A percentile compares a stretch with the other conserved stretches of the same genome.
phyloP scores from a whole-genome alignment of 1,284 basidiomycete species.

The Uromyces viciae-fabae region DNA sequence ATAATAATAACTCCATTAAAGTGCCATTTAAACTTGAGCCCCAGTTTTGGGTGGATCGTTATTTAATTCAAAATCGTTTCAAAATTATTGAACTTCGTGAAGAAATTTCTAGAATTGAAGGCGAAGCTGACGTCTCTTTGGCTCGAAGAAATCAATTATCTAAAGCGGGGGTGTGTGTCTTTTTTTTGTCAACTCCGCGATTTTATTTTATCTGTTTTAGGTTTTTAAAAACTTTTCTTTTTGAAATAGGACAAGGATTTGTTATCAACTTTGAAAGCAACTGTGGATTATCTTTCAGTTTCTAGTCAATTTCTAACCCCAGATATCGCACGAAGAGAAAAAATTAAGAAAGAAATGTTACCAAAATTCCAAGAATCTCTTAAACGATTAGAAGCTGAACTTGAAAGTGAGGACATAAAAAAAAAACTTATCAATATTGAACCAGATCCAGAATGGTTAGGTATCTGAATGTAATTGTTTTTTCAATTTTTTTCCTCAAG shows the following conservation, averaged over 20 bases:
- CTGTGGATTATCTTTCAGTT: conserved; percentile 35
- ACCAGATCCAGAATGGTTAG: not conserved
- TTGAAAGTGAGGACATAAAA: conserved; percentile 9
- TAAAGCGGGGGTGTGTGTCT: conserved; percentile 19
- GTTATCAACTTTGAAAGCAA: conserved; percentile 32
- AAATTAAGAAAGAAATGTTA: conserved; percentile 24
- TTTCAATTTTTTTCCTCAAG: conserved; percentile 2
- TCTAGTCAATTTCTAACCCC: conserved; percentile 17
- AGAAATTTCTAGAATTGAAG: conserved; percentile 43
- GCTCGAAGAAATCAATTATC: conserved; percentile 35
- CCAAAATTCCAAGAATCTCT: conserved; percentile 25
- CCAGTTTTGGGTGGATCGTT: conserved; percentile 41
- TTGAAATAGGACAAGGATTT: conserved; percentile 42
- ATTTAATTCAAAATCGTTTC: conserved; percentile 23
- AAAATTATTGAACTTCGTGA: conserved; percentile 27
- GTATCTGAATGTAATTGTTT: not conserved
- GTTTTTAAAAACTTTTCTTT: not conserved
- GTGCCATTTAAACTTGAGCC: conserved; percentile 24
- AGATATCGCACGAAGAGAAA: conserved; percentile 1
- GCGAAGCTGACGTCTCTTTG: conserved; percentile 44
- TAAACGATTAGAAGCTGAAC: conserved; percentile 36
- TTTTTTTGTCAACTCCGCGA: not conserved
- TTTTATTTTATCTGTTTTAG: not conserved
- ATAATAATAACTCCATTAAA: not conserved
- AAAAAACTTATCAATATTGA: not conserved